A percentile compares a stretch with the other conserved stretches of the same genome.
These are phyloP conservation scores for Eucalyptus cloeziana DNA, from an alignment of 345 rosid species.

Conservation along the genomic window DNA sequence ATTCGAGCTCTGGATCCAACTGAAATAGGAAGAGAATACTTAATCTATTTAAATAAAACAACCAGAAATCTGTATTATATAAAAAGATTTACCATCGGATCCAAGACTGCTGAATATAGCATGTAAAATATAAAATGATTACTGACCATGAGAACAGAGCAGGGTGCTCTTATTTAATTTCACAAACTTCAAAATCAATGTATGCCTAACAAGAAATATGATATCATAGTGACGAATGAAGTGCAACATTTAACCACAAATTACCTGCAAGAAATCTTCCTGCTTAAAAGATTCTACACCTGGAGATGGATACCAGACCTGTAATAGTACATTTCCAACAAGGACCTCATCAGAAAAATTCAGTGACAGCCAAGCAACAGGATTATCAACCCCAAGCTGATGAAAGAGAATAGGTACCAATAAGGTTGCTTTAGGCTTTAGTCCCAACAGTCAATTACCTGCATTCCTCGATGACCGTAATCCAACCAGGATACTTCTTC, in stretches of 20 bases:
- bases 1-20: constrained; percentile 98
- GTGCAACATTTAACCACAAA: neutral
- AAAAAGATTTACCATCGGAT: neutral
- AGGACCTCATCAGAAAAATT: constrained; percentile 32
- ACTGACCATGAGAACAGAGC: neutral
- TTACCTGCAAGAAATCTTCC: constrained; percentile 93
- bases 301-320: constrained; percentile 99
- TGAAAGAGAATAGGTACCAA: neutral
- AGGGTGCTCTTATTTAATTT: neutral
- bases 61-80: neutral
- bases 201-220: neutral
- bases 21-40: constrained; percentile 9
- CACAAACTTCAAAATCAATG: neutral
- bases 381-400: neutral
- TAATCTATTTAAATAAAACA: neutral
- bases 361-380: neutral
- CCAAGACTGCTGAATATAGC: neutral
- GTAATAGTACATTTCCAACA: constrained; percentile 39
- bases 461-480: constrained; percentile 98
- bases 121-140: neutral
- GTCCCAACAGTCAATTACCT: constrained; percentile 34
- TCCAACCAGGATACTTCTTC: constrained; percentile 99
- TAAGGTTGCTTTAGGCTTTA: neutral
- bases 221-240: neutral
- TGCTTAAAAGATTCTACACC: constrained; percentile 84